Base-by-base conservation (phyloP, 768 basidiomycete genomes). In the Phallus indusiatus region DNA sequence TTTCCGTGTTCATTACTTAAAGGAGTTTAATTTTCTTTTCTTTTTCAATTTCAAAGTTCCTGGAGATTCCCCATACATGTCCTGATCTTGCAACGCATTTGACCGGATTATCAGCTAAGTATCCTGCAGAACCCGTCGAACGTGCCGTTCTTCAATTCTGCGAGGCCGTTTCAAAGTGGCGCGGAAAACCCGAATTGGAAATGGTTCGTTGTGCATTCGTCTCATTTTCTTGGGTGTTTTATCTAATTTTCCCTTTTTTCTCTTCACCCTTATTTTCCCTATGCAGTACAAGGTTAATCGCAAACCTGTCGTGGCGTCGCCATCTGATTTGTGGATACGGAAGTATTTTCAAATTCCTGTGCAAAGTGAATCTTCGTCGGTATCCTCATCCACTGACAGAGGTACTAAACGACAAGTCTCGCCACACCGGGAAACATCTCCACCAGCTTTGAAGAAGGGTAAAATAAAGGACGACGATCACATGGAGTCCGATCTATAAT, bases 71-170 rank as follows among this genome's bases (percentile, higher is more conserved):
- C 8, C 70, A 75, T 7, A 76, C 82, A n/a, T 86, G 86, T 0
- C 84, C 84, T 0, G 88, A 91, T 67, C 75, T 91, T 18, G 35
- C 50, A 4, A 62, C 47, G 1, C 56, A 67, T 56, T 57, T 68
- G 28, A 62, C 60, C 33, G 78, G 83, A 63, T 74, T 88, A 3
- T 86, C 88, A 1, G 85, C 84, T 81, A 81, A 83, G 64, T 92
- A 84, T 67, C 88, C 90, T 33, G 83, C 86, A 1, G 88, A 92
- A 64, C 85, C 88, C 18, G 80, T 91, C 16, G 90, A 93, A 66
- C 78, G 88, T 20, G 84, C 86, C 28, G 82, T 86, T 0, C 75
- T 90, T 5, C 75, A 87, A 53, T 93, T 88, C 67, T 90, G 85
- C 66, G 90, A 93, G 67, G 88, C 88, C 35, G 78, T 92, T 49